Base-by-base conservation (phyloP, 345 rosid genomes). In the Gossypium ekmanianum region DNA sequence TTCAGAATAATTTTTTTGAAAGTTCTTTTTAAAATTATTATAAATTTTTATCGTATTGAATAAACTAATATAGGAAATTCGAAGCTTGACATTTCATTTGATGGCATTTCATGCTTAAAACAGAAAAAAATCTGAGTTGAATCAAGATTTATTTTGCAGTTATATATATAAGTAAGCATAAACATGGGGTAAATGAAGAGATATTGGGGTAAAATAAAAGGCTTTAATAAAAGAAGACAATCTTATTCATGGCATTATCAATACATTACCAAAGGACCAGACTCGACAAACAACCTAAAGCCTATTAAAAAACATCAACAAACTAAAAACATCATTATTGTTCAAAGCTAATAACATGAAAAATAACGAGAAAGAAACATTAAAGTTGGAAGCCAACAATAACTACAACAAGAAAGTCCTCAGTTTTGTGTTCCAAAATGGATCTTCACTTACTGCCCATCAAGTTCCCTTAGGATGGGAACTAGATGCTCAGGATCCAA, bases 381-480 rank as follows among this genome's bases (percentile, higher is more conserved):
- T 22, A 56, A 56, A 56, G 11, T 6, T 54, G 20, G 20, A 17
- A 54, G 8, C 9, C 8, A 17, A 54, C 2, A 54, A n/a, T 13
- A 63, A 39, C n/a, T 18, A 20, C 58, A 16, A 27, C 10, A 13
- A 9, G 26, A 39, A 69, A 54, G 56, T 68, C 56, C 56, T 68
- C 56, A 44, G 34, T 11, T 66, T 11, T 17, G 18, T 4, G 22
- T 2, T 56, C 39, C 3, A 14, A 17, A 4, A 27, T 14, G 7
- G 9, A 29, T 44, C 14, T 39, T 74, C 2, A 4, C 8, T 12
- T n/a, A 64, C 14, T 74, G 72, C 11, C 58, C 75, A 47, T 79
- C 73, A 2, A 75, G 51, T 27, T 79, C 77, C 72, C 51, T 68
- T 54, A 79, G 58, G 41, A 61, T 68, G 9, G 58, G 50, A 24